Base-by-base conservation (phyloP, 768 basidiomycete species). In the Clavulina sp. region DNA sequence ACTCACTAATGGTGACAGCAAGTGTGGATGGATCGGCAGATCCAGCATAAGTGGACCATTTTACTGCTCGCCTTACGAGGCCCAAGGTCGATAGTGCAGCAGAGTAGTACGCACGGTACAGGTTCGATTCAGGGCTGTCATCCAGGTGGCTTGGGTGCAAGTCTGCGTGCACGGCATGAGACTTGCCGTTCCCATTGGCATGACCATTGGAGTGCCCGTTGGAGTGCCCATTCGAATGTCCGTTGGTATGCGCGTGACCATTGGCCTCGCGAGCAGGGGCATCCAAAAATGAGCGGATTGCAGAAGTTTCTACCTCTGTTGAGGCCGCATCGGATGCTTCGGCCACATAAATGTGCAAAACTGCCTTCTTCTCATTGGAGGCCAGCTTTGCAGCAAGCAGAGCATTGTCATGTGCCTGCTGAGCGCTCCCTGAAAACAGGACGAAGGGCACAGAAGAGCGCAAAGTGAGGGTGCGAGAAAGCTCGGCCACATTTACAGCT, bases 401-500 rank as follows among this genome's bases (percentile, higher is more conserved):
- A 23, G 88, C 84, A 64, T 96, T 81, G 61, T 92, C 86, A 59
- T 93, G 84, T 3, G 89, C 86, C 60, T 89, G 75, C 62, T 88
- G 83, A 2, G 77, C 63, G 1, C 74, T 77, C 32, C 75, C 72
- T 4, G 88, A 92, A 59, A 92, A 71, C 48, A 97, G 59, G 61
- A 89, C 80, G 66, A 80, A 85, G 28, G 84, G 84, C 4, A 86
- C 75, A 19, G 78, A 73, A n/a, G 81, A 76, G 36, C 81, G 79
- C 52, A 93, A 78, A 9, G 81, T 68, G 38, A 92, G 72, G 36
- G 78, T 77, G 56, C 83, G 78, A 31, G 84, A 76, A 41, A 89
- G 73, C 50, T 65, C 56, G 62, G 85, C 80, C 9, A 46, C 13
- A 53, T 75, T 69, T 41, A 77, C 70, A 9, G 78, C 78, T 33